Percentiles rank a stretch among this genome's conserved stretches.
Evolutionary conservation across 1,284 basidiomycete genomes (phyloP).

Genomic region (Apiotrichum veenhuisii): DNA sequence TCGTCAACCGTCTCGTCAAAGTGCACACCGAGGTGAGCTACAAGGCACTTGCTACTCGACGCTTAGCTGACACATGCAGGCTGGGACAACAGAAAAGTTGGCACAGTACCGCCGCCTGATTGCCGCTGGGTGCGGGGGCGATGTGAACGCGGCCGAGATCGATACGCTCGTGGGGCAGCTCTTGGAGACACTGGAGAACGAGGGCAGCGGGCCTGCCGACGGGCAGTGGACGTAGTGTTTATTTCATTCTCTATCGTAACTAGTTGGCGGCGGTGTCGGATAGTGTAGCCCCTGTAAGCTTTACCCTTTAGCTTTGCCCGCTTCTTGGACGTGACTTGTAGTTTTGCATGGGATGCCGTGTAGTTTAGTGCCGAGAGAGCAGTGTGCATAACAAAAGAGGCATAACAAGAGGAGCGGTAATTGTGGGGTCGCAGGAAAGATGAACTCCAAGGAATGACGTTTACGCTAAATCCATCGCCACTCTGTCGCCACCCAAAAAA

Average conservation of each 20-base stretch:
- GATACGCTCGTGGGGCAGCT: constrained; percentile 77
- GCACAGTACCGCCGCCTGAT: constrained; percentile 80
- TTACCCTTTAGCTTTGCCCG: neutral
- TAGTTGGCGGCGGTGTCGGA: neutral
- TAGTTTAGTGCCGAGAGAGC: neutral
- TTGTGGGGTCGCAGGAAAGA: no score
- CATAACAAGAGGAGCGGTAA: no score
- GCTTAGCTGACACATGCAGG: constrained; percentile 28
- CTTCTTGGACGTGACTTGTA: neutral
- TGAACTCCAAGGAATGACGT: no score
- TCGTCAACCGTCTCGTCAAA: constrained; percentile 69
- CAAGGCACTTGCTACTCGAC: no score
- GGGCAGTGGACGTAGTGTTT: neutral
- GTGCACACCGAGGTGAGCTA: constrained; percentile 72
- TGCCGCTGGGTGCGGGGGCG: constrained; percentile 78
- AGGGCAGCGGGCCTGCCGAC: constrained; percentile 6
- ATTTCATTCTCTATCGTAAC: neutral
- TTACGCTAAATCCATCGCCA: no score
- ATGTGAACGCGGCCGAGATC: constrained; percentile 71
- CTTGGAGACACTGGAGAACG: constrained; percentile 28
- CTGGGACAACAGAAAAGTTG: constrained; percentile 79
- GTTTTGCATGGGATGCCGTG: neutral
- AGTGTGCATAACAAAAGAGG: neutral
- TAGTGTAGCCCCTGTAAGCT: neutral
- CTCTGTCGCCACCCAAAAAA: neutral